phyloP scores from a whole-genome alignment of 176 grass and related monocot genomes.

The Dendrocalamus sinicus region DNA sequence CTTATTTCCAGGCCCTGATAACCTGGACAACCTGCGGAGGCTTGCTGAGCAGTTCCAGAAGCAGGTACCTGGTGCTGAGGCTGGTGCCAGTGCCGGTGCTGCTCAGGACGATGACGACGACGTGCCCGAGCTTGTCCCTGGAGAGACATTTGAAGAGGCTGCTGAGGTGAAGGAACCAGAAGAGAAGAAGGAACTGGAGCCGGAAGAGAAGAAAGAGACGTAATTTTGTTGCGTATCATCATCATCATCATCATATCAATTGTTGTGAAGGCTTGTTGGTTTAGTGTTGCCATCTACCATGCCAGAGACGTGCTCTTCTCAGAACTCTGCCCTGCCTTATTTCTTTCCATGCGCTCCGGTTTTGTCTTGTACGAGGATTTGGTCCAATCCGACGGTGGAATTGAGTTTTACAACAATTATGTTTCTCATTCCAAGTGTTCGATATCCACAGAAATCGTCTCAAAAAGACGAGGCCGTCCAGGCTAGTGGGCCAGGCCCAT shows the following conservation, averaged over 20 bases:
- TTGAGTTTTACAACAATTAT: conserved; percentile 38
- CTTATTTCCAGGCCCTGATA: conserved; percentile 62
- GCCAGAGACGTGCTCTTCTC: conserved; percentile 35
- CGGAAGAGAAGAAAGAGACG: conserved; percentile 55
- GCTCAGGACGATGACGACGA: conserved; percentile 67
- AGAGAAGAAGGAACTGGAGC: conserved; percentile 46
- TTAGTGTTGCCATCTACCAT: background rate
- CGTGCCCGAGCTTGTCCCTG: conserved; percentile 74
- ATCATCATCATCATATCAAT: background rate
- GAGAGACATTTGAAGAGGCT: conserved; percentile 75
- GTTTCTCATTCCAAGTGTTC: conserved; percentile 3
- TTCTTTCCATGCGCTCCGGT: conserved; percentile 31
- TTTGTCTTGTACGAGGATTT: conserved; percentile 43
- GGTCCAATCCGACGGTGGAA: conserved; percentile 33
- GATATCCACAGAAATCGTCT: background rate
- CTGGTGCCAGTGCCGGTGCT: conserved; percentile 24
- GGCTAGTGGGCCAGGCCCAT: no score
- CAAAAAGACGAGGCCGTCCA: no score
- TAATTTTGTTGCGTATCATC: conserved; percentile 39
- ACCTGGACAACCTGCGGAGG: conserved; percentile 64
- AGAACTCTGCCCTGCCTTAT: conserved; percentile 34
- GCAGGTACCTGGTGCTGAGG: conserved; percentile 38
- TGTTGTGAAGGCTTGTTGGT: conserved; percentile 51
- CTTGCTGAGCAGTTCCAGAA: conserved; percentile 76
- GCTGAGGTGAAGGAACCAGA: conserved; percentile 56